These are phyloP conservation scores for Boletus patriciae DNA, from an alignment of 768 basidiomycete species.

Conservation along the genomic window DNA sequence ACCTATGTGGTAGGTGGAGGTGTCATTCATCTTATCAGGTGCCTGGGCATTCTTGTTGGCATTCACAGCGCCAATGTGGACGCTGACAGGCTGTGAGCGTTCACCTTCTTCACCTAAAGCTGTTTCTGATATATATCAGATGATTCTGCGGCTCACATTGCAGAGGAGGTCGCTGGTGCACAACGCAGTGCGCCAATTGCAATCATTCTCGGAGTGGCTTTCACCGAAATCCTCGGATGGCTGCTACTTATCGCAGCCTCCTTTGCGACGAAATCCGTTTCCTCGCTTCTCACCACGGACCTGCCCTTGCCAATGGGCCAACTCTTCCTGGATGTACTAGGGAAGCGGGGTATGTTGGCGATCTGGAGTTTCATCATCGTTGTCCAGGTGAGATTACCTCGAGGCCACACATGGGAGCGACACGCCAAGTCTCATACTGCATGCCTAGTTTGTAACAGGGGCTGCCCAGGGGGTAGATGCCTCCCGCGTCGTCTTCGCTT, in stretches of 20 bases:
- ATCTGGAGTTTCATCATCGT: conserved; percentile 73
- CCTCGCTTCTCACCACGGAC: conserved; percentile 45
- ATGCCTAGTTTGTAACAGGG: conserved; percentile 61
- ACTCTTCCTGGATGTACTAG: conserved; percentile 62
- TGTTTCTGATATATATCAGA: conserved; percentile 39
- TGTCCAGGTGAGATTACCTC: conserved; percentile 44
- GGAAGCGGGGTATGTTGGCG: conserved; percentile 68
- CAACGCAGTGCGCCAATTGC: conserved; percentile 65
- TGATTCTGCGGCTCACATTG: conserved; percentile 74
- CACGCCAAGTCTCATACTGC: background rate
- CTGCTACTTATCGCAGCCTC: conserved; percentile 63
- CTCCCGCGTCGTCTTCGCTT: conserved; percentile 73
- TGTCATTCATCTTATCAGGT: conserved; percentile 38
- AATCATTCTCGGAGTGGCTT: conserved; percentile 62
- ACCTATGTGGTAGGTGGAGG: background rate
- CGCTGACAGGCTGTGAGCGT: conserved; percentile 67
- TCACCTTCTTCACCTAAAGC: background rate
- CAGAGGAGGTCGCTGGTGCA: conserved; percentile 69
- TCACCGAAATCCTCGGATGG: conserved; percentile 64
- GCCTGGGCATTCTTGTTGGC: conserved; percentile 74
- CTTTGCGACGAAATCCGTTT: conserved; percentile 58
- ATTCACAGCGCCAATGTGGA: conserved; percentile 80
- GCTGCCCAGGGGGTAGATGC: conserved; percentile 76
- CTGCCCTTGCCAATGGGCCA: conserved; percentile 74
- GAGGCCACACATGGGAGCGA: no score